These are phyloP conservation scores for Sugiyamaella neomexicana DNA, from an alignment of 1,139 yeast species.

Conservation along the genomic window DNA sequence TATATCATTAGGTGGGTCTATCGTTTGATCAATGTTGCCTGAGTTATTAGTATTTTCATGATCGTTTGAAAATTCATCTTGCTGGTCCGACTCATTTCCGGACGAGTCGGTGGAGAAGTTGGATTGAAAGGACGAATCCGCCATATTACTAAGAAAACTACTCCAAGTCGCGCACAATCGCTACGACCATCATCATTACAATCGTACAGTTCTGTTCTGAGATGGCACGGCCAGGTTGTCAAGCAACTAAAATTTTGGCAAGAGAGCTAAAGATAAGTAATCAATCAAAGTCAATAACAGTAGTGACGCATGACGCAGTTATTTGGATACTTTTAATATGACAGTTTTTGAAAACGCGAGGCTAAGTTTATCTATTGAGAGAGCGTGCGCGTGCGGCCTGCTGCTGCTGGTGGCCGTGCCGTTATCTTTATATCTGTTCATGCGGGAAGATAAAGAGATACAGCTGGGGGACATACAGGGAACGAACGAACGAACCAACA, in stretches of 20 bases:
- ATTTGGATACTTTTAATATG: neutral
- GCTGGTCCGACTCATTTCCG: conserved; percentile 7
- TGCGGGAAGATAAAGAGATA: neutral
- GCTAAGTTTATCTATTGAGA: conserved; percentile 1
- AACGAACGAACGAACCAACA: no score
- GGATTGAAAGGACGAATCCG: conserved; percentile 8
- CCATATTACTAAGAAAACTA: neutral
- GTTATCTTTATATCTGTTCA: neutral
- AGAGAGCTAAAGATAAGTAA: no score
- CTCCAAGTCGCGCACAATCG: neutral
- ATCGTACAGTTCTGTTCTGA: neutral
- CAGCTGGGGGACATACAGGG: neutral
- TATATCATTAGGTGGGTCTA: neutral
- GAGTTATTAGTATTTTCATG: neutral
- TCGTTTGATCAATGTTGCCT: neutral
- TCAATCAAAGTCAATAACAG: no score
- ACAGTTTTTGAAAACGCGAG: neutral
- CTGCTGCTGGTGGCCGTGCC: no score
- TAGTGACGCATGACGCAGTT: no score
- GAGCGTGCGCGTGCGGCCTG: neutral
- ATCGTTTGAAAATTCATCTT: neutral
- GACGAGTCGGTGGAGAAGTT: conserved; percentile 4
- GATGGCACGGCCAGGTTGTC: neutral
- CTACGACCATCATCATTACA: neutral
- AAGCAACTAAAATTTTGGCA: neutral